Evolutionary conservation across 805 yeast genomes (phyloP).

Genomic region (Aciculoconidium aculeatum): DNA sequence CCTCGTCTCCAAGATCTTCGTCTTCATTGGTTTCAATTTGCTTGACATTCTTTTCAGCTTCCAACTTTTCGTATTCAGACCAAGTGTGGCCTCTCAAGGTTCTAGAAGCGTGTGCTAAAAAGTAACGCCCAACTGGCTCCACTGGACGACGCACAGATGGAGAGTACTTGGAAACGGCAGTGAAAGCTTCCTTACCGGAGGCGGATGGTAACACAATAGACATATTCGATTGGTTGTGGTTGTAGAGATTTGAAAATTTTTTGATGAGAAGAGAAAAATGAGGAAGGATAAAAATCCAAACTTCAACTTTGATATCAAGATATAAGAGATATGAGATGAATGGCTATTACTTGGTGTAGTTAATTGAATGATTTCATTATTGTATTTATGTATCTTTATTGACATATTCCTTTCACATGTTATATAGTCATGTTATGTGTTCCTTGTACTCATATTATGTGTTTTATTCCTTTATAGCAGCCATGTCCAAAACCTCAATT

Average conservation of each 20-base stretch:
- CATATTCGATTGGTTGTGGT: constrained; percentile 15
- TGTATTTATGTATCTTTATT: not conserved
- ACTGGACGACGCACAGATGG: constrained; percentile 71
- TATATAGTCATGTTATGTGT: not conserved
- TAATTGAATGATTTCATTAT: too few relatives aligned
- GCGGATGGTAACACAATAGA: constrained; percentile 47
- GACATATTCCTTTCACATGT: not conserved
- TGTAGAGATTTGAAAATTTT: constrained; percentile 9
- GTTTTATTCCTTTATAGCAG: constrained; percentile 61
- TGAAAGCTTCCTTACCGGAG: constrained; percentile 43
- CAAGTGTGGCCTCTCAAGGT: constrained; percentile 95
- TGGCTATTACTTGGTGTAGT: too few relatives aligned
- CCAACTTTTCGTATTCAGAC: constrained; percentile 93
- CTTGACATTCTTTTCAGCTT: constrained; percentile 83
- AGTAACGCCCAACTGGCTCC: constrained; percentile 96
- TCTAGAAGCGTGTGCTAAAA: constrained; percentile 95
- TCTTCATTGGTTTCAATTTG: constrained; percentile 56
- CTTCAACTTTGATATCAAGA: too few relatives aligned
- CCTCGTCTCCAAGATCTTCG: constrained; percentile 71
- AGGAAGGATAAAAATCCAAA: too few relatives aligned
- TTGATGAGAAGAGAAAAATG: constrained; percentile 4
- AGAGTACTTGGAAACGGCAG: constrained; percentile 44
- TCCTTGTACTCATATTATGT: not conserved
- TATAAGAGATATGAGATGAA: too few relatives aligned
- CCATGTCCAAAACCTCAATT: constrained; percentile 83